Evolutionary conservation across 495 filamentous ascomycete species (phyloP).

Genomic region (Cercophora scortea): DNA sequence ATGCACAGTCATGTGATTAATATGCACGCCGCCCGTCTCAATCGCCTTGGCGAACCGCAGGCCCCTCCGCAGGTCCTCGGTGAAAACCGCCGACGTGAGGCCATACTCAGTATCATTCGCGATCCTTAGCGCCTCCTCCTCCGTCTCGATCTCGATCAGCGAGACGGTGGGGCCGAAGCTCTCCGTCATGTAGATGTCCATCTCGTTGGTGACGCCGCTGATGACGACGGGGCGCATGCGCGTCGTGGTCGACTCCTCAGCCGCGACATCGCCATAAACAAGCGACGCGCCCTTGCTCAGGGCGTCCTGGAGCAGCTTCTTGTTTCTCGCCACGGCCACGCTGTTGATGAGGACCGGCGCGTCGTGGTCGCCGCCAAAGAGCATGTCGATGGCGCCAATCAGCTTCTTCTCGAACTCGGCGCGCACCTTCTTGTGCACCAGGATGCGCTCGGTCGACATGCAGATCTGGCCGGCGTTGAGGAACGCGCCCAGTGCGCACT

Average conservation of each 20-base stretch:
- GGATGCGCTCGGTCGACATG: conserved; percentile 84
- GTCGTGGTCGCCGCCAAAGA: conserved; percentile 40
- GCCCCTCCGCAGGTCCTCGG: conserved; percentile 64
- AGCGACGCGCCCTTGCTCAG: conserved; percentile 60
- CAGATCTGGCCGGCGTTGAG: conserved; percentile 73
- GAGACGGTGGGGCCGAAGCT: conserved; percentile 74
- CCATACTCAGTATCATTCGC: conserved; percentile 83
- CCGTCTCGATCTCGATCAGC: conserved; percentile 45
- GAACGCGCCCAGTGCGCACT: conserved; percentile 46
- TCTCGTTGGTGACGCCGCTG: conserved; percentile 60
- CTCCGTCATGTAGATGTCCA: conserved; percentile 78
- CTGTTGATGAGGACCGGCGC: conserved; percentile 55
- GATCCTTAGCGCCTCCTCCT: conserved; percentile 65
- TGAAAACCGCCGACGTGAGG: conserved; percentile 81
- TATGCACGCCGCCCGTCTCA: conserved; percentile 80
- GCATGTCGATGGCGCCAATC: conserved; percentile 39
- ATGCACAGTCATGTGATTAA: conserved; percentile 79
- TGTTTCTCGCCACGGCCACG: conserved; percentile 57
- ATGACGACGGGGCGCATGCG: conserved; percentile 68
- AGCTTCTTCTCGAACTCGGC: conserved; percentile 58
- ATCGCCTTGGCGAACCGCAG: conserved; percentile 68
- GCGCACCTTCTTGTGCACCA: conserved; percentile 66
- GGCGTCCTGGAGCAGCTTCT: conserved; percentile 58
- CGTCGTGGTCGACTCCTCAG: conserved; percentile 39
- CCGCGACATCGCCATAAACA: conserved; percentile 46